These are phyloP conservation scores for Typha latifolia DNA, from an alignment of 176 grass and related monocot species.

Conservation along the genomic window DNA sequence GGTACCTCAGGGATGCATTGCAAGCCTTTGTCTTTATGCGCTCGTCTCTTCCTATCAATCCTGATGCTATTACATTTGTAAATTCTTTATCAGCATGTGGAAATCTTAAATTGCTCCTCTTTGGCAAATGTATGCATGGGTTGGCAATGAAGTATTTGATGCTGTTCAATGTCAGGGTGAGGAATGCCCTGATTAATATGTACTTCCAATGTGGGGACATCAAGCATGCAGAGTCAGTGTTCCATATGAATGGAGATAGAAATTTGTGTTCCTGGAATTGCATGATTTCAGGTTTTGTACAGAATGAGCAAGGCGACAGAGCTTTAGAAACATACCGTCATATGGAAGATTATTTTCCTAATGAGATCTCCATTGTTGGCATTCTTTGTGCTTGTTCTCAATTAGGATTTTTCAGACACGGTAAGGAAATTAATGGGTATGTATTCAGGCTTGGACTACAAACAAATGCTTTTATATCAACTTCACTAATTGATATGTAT, in stretches of 20 bases:
- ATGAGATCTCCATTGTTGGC: conserved; percentile 54
- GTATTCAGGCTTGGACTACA: conserved; percentile 42
- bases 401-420: conserved; percentile 34
- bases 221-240: conserved; percentile 44
- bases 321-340: conserved; percentile 58
- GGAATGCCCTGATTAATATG: conserved; percentile 62
- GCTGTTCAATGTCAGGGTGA: conserved; percentile 43
- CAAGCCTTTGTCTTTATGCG: conserved; percentile 51
- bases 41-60: conserved; percentile 33
- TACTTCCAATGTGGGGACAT: conserved; percentile 62
- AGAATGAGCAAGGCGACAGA: conserved; percentile 46
- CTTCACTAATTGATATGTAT: conserved; percentile 81
- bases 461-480: conserved; percentile 55
- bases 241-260: conserved; percentile 31
- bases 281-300: conserved; percentile 61
- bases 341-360: conserved; percentile 33
- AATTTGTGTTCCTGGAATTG: conserved; percentile 80
- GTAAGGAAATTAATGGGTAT: conserved; percentile 63
- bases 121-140: conserved; percentile 49
- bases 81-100: conserved; percentile 62
- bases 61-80: conserved; percentile 57
- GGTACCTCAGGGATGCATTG: conserved; percentile 41
- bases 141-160: conserved; percentile 38
- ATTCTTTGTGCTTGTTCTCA: conserved; percentile 65
- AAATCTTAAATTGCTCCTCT: conserved; percentile 31